Percentiles rank a stretch among this genome's conserved stretches.
Evolutionary conservation across 768 basidiomycete genomes (phyloP).

Genomic region (Stropharia rugosoannulata): DNA sequence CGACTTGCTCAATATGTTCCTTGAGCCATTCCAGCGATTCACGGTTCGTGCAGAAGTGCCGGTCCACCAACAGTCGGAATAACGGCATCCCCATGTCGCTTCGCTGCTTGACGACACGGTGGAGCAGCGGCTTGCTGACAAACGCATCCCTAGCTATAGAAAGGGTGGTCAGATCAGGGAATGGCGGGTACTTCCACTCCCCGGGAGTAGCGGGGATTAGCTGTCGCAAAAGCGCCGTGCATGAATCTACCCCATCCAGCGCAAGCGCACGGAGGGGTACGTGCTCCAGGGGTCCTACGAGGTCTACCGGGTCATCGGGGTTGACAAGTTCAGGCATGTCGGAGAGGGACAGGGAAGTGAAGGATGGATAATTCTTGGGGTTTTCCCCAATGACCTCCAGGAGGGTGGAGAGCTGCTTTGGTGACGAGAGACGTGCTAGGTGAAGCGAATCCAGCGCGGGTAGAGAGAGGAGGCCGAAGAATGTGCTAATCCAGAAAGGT

Average conservation of each 20-base stretch:
- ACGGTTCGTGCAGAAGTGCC: conserved; percentile 16
- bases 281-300: conserved; percentile 23
- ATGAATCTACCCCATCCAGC: conserved; percentile 16
- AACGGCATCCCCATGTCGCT: conserved; percentile 16
- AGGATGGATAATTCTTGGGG: conserved; percentile 13
- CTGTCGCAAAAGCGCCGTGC: conserved; percentile 24
- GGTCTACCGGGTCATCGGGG: conserved; percentile 4
- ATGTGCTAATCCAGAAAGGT: too few relatives aligned
- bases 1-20: conserved; percentile 17
- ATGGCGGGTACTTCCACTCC: not conserved
- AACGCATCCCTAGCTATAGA: conserved; percentile 20
- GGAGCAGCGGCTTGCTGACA: conserved; percentile 26
- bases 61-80: conserved; percentile 20
- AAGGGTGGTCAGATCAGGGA: conserved; percentile 23
- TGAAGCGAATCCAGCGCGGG: conserved; percentile 8
- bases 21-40: conserved; percentile 28
- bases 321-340: conserved; percentile 17
- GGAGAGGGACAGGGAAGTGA: conserved; percentile 22
- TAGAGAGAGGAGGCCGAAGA: conserved; percentile 17
- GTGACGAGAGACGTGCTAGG: conserved; percentile 14
- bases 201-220: conserved; percentile 8
- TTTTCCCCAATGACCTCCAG: conserved; percentile 9
- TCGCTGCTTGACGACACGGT: conserved; percentile 20
- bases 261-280: conserved; percentile 19
- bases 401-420: conserved; percentile 12